phyloP scores from a whole-genome alignment of 495 filamentous ascomycete species.

The Aspergillus ostianus region DNA sequence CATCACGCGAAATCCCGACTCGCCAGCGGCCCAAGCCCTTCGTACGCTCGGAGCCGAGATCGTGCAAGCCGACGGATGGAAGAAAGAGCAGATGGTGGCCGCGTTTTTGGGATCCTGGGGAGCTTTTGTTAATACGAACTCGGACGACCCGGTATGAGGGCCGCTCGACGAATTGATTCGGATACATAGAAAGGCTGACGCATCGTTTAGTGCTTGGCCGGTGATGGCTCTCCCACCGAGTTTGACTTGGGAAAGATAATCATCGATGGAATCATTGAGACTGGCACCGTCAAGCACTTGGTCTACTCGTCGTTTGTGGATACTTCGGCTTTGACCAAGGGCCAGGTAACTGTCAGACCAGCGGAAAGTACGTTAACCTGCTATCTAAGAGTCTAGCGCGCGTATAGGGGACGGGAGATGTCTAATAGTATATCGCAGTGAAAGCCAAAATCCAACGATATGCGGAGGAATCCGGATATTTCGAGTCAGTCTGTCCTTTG shows the following conservation, averaged over 20 bases:
- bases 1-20: constrained; percentile 39
- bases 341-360: constrained; percentile 22
- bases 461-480: constrained; percentile 15
- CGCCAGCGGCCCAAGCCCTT: constrained; percentile 37
- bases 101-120: constrained; percentile 30
- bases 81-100: constrained; percentile 18
- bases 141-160: constrained; percentile 25
- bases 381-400: background rate
- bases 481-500: constrained; percentile 23
- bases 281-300: constrained; percentile 24
- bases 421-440: constrained; percentile 13
- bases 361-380: constrained; percentile 22
- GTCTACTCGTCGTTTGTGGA: constrained; percentile 14
- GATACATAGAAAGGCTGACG: background rate
- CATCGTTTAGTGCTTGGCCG: constrained; percentile 8
- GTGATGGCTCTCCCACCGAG: constrained; percentile 21
- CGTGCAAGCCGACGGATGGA: constrained; percentile 41
- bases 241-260: constrained; percentile 29
- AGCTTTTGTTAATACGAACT: constrained; percentile 34
- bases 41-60: constrained; percentile 45
- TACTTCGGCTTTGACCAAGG: constrained; percentile 18
- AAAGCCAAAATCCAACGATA: constrained; percentile 28
- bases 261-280: constrained; percentile 23
- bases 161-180: background rate
- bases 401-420: background rate